A percentile compares a stretch with the other conserved stretches of the same genome.
phyloP scores from a whole-genome alignment of 2,329 filamentous ascomycete species.

The Alternaria dauci region DNA sequence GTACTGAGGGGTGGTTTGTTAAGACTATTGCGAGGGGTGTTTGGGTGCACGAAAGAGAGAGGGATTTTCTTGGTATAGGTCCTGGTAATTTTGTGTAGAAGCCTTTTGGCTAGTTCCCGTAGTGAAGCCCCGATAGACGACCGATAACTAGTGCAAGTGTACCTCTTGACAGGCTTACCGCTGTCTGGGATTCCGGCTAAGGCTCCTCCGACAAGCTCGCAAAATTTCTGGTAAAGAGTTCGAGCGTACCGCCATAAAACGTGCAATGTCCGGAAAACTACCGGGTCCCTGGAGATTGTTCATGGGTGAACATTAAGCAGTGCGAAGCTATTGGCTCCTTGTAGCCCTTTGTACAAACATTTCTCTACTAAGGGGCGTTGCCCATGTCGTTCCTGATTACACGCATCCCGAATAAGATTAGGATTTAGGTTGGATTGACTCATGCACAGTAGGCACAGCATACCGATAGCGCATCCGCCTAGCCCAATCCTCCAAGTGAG shows the following conservation, averaged over 20 bases:
- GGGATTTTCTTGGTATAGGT: slow-evolving; percentile 34
- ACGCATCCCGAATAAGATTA: background rate
- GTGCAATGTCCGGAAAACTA: too few species aligned
- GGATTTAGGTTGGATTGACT: background rate
- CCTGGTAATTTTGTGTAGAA: slow-evolving; percentile 7
- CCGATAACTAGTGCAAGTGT: background rate
- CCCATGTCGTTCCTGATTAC: too few species aligned
- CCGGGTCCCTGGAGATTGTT: too few species aligned
- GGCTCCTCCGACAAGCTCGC: too few species aligned
- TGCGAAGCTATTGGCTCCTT: too few species aligned
- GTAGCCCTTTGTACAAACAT: too few species aligned
- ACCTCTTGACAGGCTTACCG: background rate
- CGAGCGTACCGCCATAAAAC: too few species aligned
- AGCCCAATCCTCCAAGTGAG: background rate
- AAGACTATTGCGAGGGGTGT: slow-evolving; percentile 20
- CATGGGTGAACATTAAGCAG: too few species aligned
- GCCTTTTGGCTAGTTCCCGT: background rate
- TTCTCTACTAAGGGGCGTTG: too few species aligned
- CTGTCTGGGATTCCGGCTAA: background rate
- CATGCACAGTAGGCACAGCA: background rate
- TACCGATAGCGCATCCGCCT: background rate
- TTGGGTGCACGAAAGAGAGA: slow-evolving; percentile 30
- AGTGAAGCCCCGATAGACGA: background rate
- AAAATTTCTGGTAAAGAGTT: too few species aligned
- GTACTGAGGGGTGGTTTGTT: slow-evolving; percentile 15